These are phyloP conservation scores for Chaetomidium leptoderma DNA, from an alignment of 495 filamentous ascomycete genomes.

Conservation along the genomic window DNA sequence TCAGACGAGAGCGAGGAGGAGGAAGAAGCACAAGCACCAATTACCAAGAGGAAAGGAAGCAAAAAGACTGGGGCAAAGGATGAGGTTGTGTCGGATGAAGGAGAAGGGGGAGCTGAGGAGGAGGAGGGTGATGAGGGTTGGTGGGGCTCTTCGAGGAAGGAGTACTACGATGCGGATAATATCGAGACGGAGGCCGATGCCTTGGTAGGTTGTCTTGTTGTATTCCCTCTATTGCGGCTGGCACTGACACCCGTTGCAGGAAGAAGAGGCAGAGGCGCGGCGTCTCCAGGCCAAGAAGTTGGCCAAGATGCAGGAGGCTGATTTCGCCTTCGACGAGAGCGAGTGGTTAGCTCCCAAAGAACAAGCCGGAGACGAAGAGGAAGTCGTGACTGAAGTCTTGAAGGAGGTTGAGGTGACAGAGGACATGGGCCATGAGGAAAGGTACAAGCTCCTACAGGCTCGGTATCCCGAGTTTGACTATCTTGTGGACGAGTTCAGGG, in stretches of 20 bases:
- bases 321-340: conserved; percentile 86
- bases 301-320: conserved; percentile 76
- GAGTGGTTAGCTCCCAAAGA: conserved; percentile 62
- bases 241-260: conserved; percentile 31
- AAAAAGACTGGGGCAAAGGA: conserved; percentile 25
- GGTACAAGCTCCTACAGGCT: conserved; percentile 66
- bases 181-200: conserved; percentile 92
- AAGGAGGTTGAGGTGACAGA: conserved; percentile 76
- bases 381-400: conserved; percentile 73
- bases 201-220: conserved; percentile 34
- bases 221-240: too few relatives aligned
- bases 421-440: conserved; percentile 71
- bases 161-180: conserved; percentile 86
- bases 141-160: conserved; percentile 82
- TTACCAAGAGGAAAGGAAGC: conserved; percentile 19
- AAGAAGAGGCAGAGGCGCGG: conserved; percentile 86
- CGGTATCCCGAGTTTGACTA: conserved; percentile 90
- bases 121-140: conserved; percentile 72
- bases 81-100: conserved; percentile 40
- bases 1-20: conserved; percentile 36
- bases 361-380: conserved; percentile 44
- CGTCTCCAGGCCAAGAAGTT: conserved; percentile 86
- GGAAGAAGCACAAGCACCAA: conserved; percentile 24
- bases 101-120: conserved; percentile 48
- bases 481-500: conserved; percentile 71